phyloP scores from a whole-genome alignment of 148 eudicot species.

The Chenopodium quinoa region DNA sequence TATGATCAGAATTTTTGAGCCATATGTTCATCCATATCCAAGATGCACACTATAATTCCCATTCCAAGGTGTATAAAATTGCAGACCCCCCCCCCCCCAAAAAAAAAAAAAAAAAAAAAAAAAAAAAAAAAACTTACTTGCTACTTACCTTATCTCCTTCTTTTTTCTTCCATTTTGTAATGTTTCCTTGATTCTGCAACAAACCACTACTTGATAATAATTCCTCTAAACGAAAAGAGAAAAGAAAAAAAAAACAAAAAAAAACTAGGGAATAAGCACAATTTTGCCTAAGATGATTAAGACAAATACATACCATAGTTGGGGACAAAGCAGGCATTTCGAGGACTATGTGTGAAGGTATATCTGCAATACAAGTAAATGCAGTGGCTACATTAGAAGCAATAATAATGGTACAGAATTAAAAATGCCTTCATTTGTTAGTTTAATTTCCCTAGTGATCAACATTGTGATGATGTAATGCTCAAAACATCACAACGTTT shows the following conservation, averaged over 20 bases:
- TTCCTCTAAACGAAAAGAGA: not conserved
- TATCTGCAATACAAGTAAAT: constrained; percentile 47
- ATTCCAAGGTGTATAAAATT: not conserved
- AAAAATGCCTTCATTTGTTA: not conserved
- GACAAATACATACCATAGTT: constrained; percentile 64
- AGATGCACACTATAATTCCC: too few relatives aligned
- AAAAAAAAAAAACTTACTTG: not conserved
- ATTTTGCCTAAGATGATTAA: not conserved
- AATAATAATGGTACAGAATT: not conserved
- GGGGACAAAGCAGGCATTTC: constrained; percentile 97
- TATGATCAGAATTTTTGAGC: not conserved
- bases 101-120: not conserved
- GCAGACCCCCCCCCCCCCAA: not conserved
- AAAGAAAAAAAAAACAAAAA: too few relatives aligned
- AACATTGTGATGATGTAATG: not conserved
- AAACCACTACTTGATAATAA: not conserved
- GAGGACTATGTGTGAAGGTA: constrained; percentile 53
- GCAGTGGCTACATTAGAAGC: constrained; percentile 14
- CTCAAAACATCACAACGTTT: not conserved
- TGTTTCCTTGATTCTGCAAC: constrained; percentile 87
- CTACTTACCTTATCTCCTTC: constrained; percentile 90
- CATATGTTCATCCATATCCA: too few relatives aligned
- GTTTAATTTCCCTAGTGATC: not conserved
- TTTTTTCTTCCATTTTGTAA: constrained; percentile 81
- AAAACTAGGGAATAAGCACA: not conserved